Evolutionary conservation across 768 basidiomycete species (phyloP).

Genomic region (Cystobasidium tubakii): DNA sequence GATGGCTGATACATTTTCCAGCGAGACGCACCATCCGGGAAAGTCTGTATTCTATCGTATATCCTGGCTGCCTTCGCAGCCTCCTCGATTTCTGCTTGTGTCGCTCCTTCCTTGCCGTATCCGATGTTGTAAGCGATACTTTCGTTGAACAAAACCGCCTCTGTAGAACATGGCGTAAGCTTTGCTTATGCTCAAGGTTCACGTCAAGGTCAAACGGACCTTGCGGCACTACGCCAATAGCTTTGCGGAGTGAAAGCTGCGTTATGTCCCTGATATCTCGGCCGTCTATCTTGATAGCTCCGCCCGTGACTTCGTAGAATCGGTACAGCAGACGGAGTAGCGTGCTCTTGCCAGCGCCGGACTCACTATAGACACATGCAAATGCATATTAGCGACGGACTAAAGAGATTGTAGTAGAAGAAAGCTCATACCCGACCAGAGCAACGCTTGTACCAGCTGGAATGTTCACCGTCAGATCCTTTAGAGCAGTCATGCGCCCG

Average conservation of each 20-base stretch:
- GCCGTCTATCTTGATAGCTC: conserved; percentile 58
- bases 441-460: conserved; percentile 82
- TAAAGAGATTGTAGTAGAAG: not conserved
- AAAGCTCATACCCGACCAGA: conserved; percentile 59
- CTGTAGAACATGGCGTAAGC: not conserved
- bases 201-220: conserved; percentile 61
- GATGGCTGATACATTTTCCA: not conserved
- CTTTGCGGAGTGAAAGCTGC: conserved; percentile 66
- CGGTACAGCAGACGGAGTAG: conserved; percentile 66
- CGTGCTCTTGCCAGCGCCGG: conserved; percentile 38
- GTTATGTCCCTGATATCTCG: conserved; percentile 83
- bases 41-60: conserved; percentile 74
- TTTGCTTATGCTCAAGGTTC: not conserved
- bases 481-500: conserved; percentile 58
- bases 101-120: conserved; percentile 58
- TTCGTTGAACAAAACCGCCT: conserved; percentile 44
- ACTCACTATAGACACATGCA: conserved; percentile 22
- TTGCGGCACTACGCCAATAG: conserved; percentile 87
- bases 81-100: conserved; percentile 66
- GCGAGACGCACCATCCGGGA: conserved; percentile 59
- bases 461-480: conserved; percentile 77
- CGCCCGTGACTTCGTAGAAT: conserved; percentile 80
- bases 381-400: not conserved
- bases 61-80: conserved; percentile 78
- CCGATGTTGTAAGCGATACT: conserved; percentile 36